These are phyloP conservation scores for Neonectria hederae DNA, from an alignment of 2,329 filamentous ascomycete species.

Conservation along the genomic window DNA sequence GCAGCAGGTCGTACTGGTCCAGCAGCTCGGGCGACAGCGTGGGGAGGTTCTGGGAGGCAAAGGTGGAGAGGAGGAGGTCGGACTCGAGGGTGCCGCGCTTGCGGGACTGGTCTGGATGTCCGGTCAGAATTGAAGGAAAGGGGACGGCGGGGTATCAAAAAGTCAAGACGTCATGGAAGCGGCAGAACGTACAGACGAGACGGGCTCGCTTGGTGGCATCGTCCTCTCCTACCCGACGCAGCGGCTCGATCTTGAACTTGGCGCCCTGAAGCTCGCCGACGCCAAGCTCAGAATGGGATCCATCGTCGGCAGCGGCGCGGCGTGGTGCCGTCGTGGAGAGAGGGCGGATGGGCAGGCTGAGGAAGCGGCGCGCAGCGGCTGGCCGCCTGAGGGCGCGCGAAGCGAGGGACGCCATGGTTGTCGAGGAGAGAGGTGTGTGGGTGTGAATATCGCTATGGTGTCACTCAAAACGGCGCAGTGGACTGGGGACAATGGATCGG, in stretches of 20 bases:
- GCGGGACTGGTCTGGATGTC: conserved; percentile 84
- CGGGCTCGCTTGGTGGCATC: conserved; percentile 86
- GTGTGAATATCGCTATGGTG: not conserved
- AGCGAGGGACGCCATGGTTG: conserved; percentile 35
- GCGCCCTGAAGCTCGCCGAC: conserved; percentile 90
- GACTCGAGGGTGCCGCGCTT: conserved; percentile 96
- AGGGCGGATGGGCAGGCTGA: conserved; percentile 31
- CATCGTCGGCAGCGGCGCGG: conserved; percentile 29
- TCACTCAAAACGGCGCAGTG: not conserved
- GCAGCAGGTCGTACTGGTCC: conserved; percentile 86
- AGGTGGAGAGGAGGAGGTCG: conserved; percentile 95
- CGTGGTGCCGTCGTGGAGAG: conserved; percentile 36
- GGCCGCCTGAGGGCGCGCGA: conserved; percentile 36
- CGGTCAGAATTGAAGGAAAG: not conserved
- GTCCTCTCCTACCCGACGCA: conserved; percentile 86
- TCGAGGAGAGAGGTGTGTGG: not conserved
- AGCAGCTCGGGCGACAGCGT: conserved; percentile 79
- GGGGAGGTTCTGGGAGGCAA: conserved; percentile 81
- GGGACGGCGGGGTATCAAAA: not conserved
- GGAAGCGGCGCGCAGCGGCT: conserved; percentile 30
- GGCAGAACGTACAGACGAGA: conserved; percentile 69
- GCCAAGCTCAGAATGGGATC: conserved; percentile 65
- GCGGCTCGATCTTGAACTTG: conserved; percentile 88
- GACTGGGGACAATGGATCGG: conserved; percentile 2
- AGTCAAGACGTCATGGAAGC: conserved; percentile 8